Base-by-base conservation (phyloP, 2,329 filamentous ascomycete genomes). In the Alternaria gansuensis region DNA sequence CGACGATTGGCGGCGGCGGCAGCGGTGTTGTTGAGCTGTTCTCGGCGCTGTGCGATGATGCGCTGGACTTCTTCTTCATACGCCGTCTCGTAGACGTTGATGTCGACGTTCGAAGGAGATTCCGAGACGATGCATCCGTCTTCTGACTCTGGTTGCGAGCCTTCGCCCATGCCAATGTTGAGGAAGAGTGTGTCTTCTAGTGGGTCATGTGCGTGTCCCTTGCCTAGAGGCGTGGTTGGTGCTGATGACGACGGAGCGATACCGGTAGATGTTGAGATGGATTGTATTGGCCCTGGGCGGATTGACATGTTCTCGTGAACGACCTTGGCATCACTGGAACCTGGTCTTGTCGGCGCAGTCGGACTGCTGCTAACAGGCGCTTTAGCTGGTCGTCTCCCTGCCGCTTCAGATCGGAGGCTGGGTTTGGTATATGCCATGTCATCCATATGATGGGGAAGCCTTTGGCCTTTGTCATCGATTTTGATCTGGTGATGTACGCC, bases 51-150 rank as follows among this genome's bases (percentile, higher is more conserved):
- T 14, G 57, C 52, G 77, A 85, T 78, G 69, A 97, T 94, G 14
- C 89, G 85, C 58, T 90, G 85, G 28, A 95, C 86, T 78, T 97
- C 92, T 60, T 90, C 86, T 71, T 91, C 87, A 74, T 96, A 97
- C 0, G 94, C 94, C 0, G 85, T 87, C 75, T 96, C 92, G 75
- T 97, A 97, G 57, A 98, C 89, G 72, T 95, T 88, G 68, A 92
- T 92, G 60, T 96, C 92, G 5, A 91, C 90, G 1, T 89, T 90
- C 0, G 89, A 89, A 3, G 94, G 94, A 1, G 91, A 96, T 77
- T 97, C 93, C 29, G 91, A 91, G 39, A 97, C 88, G 4, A 89
- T 75, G 23, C 83, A 71, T 71, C 74, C 44, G 23, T 77, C 73
- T 37, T 73, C 69, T 2, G 62, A 57, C 7, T 64, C 56, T 5